Conservation (phyloP, 495 filamentous ascomycete species). For the Trichoderma gamsii region DNA sequence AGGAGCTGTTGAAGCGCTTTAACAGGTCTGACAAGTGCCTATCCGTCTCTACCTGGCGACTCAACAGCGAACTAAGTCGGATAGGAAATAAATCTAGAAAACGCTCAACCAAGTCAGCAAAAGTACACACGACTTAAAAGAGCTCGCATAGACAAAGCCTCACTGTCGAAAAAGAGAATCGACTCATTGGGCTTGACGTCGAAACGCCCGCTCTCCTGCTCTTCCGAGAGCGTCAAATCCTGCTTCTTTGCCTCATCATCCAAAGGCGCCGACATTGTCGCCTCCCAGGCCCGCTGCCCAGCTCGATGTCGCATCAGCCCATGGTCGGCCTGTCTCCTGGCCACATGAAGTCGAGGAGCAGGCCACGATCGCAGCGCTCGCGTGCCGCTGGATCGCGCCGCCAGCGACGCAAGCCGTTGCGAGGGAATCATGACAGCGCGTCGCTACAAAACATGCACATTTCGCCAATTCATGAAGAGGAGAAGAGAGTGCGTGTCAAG, state of each 20-base stretch:
- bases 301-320: constrained; percentile 9
- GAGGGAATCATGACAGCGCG: constrained; percentile 11
- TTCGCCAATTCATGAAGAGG: background rate
- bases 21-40: constrained; percentile 55
- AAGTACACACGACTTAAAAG: background rate
- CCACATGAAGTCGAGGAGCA: constrained; percentile 16
- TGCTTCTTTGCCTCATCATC: background rate
- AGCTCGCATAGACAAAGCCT: constrained; percentile 19
- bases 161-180: constrained; percentile 87
- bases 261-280: constrained; percentile 37
- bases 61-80: constrained; percentile 60
- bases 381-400: constrained; percentile 7
- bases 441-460: background rate
- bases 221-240: background rate
- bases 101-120: background rate
- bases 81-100: constrained; percentile 76
- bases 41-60: constrained; percentile 50
- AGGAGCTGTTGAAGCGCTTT: constrained; percentile 55
- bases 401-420: constrained; percentile 7
- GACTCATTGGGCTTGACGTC: constrained; percentile 61
- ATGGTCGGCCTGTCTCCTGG: constrained; percentile 20
- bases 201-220: constrained; percentile 68
- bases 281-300: constrained; percentile 30
- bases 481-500: background rate
- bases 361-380: constrained; percentile 2